A percentile compares a stretch with the other conserved stretches of the same genome.
Evolutionary conservation across 2,329 filamentous ascomycete genomes (phyloP).

Genomic region (Ceratocystis diversiconidia): DNA sequence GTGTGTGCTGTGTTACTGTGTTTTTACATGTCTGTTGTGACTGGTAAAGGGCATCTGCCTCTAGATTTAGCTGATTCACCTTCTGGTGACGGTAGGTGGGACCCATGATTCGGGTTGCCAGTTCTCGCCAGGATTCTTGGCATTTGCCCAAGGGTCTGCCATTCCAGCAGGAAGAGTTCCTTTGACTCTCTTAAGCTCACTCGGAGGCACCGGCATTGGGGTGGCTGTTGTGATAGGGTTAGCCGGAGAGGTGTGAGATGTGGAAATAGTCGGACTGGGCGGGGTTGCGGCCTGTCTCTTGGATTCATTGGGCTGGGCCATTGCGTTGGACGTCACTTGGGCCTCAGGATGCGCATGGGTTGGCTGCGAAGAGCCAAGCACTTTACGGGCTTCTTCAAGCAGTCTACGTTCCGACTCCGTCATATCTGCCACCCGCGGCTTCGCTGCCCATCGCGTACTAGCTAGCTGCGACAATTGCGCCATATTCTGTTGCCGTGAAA

Average conservation of each 20-base stretch:
- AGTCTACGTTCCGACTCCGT: slow-evolving; percentile 22
- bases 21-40: background rate
- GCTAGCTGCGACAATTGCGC: slow-evolving; percentile 44
- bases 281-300: background rate
- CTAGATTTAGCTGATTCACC: slow-evolving; percentile 1
- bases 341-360: background rate
- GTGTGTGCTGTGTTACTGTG: background rate
- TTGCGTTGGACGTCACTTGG: slow-evolving; percentile 15
- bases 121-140: slow-evolving; percentile 42
- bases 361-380: slow-evolving; percentile 10
- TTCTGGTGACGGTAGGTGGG: slow-evolving; percentile 30
- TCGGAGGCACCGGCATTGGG: background rate
- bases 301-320: background rate
- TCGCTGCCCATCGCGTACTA: slow-evolving; percentile 49
- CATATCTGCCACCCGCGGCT: slow-evolving; percentile 35
- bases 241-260: background rate
- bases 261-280: background rate
- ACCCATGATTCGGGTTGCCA: slow-evolving; percentile 55
- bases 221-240: background rate
- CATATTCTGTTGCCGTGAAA: slow-evolving; percentile 38
- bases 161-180: slow-evolving; percentile 18
- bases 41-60: background rate
- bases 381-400: slow-evolving; percentile 11
- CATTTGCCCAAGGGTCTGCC: slow-evolving; percentile 45
- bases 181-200: slow-evolving; percentile 10